A percentile compares a stretch with the other conserved stretches of the same genome.
Conservation (phyloP, 2,329 filamentous ascomycete species). For the Xylariomycetidae sp. region DNA sequence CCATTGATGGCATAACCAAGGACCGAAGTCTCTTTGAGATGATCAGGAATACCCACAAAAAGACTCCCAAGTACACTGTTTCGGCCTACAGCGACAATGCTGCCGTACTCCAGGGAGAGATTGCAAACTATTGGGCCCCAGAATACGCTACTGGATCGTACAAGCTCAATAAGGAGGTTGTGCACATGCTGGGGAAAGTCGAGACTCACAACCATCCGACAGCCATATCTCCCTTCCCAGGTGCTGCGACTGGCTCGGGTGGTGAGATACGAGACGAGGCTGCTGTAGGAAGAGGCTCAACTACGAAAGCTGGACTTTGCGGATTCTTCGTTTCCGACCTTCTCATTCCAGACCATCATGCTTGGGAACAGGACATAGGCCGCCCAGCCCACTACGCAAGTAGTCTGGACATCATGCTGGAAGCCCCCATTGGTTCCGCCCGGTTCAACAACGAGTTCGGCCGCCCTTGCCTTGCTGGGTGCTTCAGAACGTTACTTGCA, state of each 20-base stretch:
- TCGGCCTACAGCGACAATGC: slow-evolving; percentile 98
- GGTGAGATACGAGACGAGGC: slow-evolving; percentile 72
- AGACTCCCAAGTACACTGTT: slow-evolving; percentile 73
- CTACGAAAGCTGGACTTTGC: slow-evolving; percentile 82
- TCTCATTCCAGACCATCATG: slow-evolving; percentile 76
- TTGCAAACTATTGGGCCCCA: slow-evolving; percentile 78
- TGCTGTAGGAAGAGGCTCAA: slow-evolving; percentile 86
- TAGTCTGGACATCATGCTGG: slow-evolving; percentile 94
- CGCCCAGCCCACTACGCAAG: slow-evolving; percentile 89
- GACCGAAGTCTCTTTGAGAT: slow-evolving; percentile 82
- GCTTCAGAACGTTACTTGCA: slow-evolving; percentile 78
- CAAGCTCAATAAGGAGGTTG: slow-evolving; percentile 77
- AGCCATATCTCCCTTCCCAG: slow-evolving; percentile 71
- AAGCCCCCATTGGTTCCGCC: slow-evolving; percentile 90
- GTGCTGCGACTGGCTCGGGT: slow-evolving; percentile 90
- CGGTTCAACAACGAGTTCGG: slow-evolving; percentile 96
- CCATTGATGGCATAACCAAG: slow-evolving; percentile 79
- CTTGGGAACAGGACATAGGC: slow-evolving; percentile 89
- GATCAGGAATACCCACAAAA: slow-evolving; percentile 93
- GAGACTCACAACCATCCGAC: slow-evolving; percentile 98
- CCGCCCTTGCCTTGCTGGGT: slow-evolving; percentile 78
- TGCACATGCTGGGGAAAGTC: slow-evolving; percentile 88
- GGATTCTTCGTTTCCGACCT: slow-evolving; percentile 96
- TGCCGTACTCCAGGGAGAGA: slow-evolving; percentile 74
- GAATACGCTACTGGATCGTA: slow-evolving; percentile 81